Conservation (phyloP, 2,329 filamentous ascomycete genomes). For the Trichoderma sp. region DNA sequence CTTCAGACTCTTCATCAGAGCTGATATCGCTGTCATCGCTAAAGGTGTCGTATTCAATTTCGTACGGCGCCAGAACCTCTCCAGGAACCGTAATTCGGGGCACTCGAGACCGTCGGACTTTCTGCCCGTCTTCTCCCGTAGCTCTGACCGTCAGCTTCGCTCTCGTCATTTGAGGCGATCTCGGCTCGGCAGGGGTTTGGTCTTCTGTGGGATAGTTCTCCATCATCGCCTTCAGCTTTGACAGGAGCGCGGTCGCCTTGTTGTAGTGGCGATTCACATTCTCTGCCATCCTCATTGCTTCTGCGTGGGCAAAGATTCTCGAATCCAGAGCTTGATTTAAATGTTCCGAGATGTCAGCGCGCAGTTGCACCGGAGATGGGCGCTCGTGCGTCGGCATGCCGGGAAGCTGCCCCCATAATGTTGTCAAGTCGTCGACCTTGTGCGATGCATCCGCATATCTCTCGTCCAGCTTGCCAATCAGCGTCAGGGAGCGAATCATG, state of each 20-base stretch:
- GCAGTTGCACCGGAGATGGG: slow-evolving; percentile 54
- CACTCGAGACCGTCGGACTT: slow-evolving; percentile 50
- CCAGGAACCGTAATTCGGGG: slow-evolving; percentile 68
- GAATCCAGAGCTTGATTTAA: slow-evolving; percentile 59
- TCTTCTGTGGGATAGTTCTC: slow-evolving; percentile 63
- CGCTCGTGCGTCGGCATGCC: slow-evolving; percentile 52
- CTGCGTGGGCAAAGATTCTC: slow-evolving; percentile 62
- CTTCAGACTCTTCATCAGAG: slow-evolving; percentile 55
- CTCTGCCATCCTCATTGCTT: slow-evolving; percentile 65
- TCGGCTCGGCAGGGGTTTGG: slow-evolving; percentile 54
- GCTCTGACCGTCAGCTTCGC: slow-evolving; percentile 53
- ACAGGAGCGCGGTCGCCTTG: slow-evolving; percentile 61
- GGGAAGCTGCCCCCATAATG: slow-evolving; percentile 60
- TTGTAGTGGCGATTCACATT: slow-evolving; percentile 66
- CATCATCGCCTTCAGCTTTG: slow-evolving; percentile 63
- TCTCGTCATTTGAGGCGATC: slow-evolving; percentile 58
- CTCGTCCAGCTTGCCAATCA: slow-evolving; percentile 67
- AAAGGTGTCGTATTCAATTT: slow-evolving; percentile 64
- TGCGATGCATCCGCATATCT: slow-evolving; percentile 60
- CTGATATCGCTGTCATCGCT: slow-evolving; percentile 58
- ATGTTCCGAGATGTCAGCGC: slow-evolving; percentile 63
- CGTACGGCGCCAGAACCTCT: slow-evolving; percentile 68
- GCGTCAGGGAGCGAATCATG: slow-evolving; percentile 65
- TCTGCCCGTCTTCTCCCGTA: slow-evolving; percentile 51
- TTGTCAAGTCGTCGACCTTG: slow-evolving; percentile 60